phyloP scores from a whole-genome alignment of 106 monocot species.

The Dactylorhiza incarnata region DNA sequence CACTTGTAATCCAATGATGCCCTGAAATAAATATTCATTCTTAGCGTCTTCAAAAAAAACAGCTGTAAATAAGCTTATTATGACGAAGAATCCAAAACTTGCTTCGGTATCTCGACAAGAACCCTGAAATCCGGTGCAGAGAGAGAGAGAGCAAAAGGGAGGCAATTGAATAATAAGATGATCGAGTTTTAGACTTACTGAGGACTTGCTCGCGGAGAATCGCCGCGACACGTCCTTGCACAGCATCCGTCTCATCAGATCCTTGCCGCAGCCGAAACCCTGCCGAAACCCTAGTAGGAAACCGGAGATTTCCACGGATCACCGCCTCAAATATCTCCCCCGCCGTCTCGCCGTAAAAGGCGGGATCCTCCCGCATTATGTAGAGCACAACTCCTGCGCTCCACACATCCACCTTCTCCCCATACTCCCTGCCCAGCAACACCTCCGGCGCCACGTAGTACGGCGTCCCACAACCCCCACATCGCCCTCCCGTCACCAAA shows the following conservation, averaged over 20 bases:
- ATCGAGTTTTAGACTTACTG: too few species aligned
- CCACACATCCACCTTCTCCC: conserved; percentile 92
- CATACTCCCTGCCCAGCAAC: conserved; percentile 48
- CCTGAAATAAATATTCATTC: conserved; percentile 9
- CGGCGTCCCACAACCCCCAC: conserved; percentile 73
- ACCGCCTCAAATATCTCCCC: conserved; percentile 78
- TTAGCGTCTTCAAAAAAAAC: too few species aligned
- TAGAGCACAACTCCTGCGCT: conserved; percentile 81
- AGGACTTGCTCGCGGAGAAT: conserved; percentile 90
- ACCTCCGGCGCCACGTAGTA: conserved; percentile 96
- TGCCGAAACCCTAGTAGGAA: conserved; percentile 40
- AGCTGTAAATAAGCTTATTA: too few species aligned
- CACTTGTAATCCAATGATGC: conserved; percentile 24
- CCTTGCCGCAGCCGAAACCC: conserved; percentile 73
- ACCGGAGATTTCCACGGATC: conserved; percentile 62
- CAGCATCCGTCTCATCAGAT: conserved; percentile 78
- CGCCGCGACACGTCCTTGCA: conserved; percentile 55
- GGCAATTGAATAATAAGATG: too few species aligned
- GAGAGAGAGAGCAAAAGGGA: too few species aligned
- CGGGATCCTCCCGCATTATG: conserved; percentile 44
- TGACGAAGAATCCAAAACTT: too few species aligned
- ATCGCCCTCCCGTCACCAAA: conserved; percentile 36
- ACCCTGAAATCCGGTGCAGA: neutral
- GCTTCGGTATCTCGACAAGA: too few species aligned
- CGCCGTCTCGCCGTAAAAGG: conserved; percentile 70